Conservation (phyloP, 768 basidiomycete species). For the Asterophora parasitica region DNA sequence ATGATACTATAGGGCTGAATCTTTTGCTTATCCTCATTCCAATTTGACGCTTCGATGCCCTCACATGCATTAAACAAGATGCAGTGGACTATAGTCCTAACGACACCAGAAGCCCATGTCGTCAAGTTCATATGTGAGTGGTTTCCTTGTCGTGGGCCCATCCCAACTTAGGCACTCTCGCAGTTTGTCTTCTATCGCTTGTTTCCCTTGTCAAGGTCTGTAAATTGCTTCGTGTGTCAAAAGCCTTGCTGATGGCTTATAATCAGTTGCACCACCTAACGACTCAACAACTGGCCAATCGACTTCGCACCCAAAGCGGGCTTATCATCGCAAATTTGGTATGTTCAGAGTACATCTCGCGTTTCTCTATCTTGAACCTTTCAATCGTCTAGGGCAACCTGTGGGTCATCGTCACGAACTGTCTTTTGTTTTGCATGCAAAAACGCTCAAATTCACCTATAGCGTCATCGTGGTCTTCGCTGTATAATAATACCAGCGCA, state of each 20-base stretch:
- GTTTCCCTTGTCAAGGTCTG: conserved; percentile 72
- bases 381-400: neutral
- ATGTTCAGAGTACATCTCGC: conserved; percentile 17
- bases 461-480: too few species aligned
- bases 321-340: conserved; percentile 81
- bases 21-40: conserved; percentile 62
- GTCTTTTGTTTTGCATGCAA: too few species aligned
- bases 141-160: conserved; percentile 68
- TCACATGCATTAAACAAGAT: neutral
- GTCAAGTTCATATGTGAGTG: conserved; percentile 41
- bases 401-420: too few species aligned
- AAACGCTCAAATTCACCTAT: too few species aligned
- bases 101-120: conserved; percentile 43
- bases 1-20: conserved; percentile 48
- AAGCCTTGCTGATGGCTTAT: too few species aligned
- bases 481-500: too few species aligned
- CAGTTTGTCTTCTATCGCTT: conserved; percentile 14
- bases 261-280: conserved; percentile 62
- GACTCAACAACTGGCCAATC: too few species aligned
- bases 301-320: conserved; percentile 72
- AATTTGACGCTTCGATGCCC: conserved; percentile 17
- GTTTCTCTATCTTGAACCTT: too few species aligned
- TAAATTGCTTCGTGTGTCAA: neutral
- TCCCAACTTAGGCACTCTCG: too few species aligned
- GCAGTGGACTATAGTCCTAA: conserved; percentile 54